Conservation (phyloP, 495 filamentous ascomycete species). For the Neurospora sp. region DNA sequence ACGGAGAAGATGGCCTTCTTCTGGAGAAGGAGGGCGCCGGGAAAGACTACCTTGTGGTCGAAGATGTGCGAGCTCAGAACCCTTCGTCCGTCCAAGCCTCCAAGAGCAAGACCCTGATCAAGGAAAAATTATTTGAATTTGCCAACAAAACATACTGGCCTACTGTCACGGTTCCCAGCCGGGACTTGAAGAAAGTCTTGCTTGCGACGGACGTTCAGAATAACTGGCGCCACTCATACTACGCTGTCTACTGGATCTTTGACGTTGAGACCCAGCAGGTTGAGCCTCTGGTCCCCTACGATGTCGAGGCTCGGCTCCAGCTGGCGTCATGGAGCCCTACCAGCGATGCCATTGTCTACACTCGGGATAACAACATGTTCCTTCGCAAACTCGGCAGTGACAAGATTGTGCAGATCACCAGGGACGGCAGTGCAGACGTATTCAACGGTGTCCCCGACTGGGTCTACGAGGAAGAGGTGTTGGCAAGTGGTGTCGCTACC, state of each 20-base stretch:
- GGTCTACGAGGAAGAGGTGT: constrained; percentile 98
- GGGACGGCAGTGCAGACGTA: constrained; percentile 71
- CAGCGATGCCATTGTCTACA: constrained; percentile 78
- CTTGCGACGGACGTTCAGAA: constrained; percentile 56
- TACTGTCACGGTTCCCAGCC: constrained; percentile 60
- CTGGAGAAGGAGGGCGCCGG: constrained; percentile 51
- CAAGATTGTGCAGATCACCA: constrained; percentile 63
- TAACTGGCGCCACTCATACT: constrained; percentile 87
- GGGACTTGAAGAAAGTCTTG: constrained; percentile 75
- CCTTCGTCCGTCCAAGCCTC: constrained; percentile 27
- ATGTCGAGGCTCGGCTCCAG: constrained; percentile 60
- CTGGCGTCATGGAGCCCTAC: constrained; percentile 84
- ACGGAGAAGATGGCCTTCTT: constrained; percentile 79
- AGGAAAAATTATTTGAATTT: constrained; percentile 50
- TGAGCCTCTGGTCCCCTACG: constrained; percentile 63
- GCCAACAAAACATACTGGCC: constrained; percentile 42
- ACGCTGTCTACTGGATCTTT: constrained; percentile 83
- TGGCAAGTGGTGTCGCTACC: constrained; percentile 67
- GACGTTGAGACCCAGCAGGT: constrained; percentile 76
- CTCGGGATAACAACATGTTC: constrained; percentile 79
- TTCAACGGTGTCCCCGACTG: constrained; percentile 98
- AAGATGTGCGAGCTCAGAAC: constrained; percentile 59
- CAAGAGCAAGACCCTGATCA: constrained; percentile 62
- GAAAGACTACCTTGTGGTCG: constrained; percentile 71
- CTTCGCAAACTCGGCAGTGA: constrained; percentile 53